Evolutionary conservation across 495 filamentous ascomycete species (phyloP).

Genomic region (Cudoniella acicularis): DNA sequence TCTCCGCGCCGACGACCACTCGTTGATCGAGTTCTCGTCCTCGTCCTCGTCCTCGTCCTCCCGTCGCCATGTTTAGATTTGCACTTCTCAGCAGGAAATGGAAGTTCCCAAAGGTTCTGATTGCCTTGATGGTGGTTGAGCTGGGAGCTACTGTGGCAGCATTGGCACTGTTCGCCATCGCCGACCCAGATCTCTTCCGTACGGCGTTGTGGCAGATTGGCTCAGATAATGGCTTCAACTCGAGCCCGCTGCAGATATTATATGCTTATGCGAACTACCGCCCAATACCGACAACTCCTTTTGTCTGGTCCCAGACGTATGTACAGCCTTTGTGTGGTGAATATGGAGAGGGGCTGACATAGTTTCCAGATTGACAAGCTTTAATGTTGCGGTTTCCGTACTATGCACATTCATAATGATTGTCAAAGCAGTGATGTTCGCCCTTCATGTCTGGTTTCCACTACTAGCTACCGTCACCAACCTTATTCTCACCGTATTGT

Average conservation of each 20-base stretch:
- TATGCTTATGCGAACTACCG: constrained; percentile 77
- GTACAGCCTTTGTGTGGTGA: constrained; percentile 30
- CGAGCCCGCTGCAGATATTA: constrained; percentile 64
- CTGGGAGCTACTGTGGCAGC: constrained; percentile 63
- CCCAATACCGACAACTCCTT: constrained; percentile 57
- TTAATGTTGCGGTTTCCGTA: constrained; percentile 78
- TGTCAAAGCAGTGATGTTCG: constrained; percentile 60
- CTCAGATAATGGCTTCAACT: constrained; percentile 76
- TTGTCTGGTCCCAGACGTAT: constrained; percentile 82
- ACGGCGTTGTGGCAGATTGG: constrained; percentile 81
- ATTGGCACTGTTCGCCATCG: constrained; percentile 78
- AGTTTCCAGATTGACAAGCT: constrained; percentile 65
- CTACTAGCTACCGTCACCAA: constrained; percentile 60
- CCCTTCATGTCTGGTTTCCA: constrained; percentile 71
- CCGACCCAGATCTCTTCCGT: constrained; percentile 73
- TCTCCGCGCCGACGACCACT: background rate
- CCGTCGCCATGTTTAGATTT: constrained; percentile 7
- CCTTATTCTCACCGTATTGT: constrained; percentile 56
- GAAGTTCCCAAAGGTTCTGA: constrained; percentile 59
- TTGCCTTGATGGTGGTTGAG: constrained; percentile 66
- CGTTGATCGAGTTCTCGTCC: background rate
- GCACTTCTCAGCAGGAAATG: constrained; percentile 45
- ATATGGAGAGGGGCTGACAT: background rate
- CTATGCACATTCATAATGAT: constrained; percentile 67
- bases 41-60: too few relatives aligned